Evolutionary conservation across 2,329 filamentous ascomycete genomes (phyloP).

Genomic region (Ophiostoma piceae): DNA sequence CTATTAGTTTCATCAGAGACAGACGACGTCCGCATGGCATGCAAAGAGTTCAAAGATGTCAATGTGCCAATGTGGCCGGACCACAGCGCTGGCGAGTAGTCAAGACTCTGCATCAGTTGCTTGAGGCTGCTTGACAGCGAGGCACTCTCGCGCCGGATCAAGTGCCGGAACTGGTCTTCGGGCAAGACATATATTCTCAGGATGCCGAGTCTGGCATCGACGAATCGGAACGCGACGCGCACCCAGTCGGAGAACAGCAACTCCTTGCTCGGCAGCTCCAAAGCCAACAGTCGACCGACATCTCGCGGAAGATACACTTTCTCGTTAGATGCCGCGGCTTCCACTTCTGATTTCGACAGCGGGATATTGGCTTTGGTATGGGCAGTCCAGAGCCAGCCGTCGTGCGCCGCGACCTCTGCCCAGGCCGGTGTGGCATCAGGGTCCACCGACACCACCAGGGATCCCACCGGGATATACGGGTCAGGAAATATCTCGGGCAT

Average conservation of each 20-base stretch:
- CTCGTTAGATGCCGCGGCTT: background rate
- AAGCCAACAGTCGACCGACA: background rate
- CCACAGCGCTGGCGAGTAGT: conserved; percentile 55
- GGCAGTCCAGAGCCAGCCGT: conserved; percentile 10
- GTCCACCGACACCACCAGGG: conserved; percentile 18
- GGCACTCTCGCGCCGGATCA: conserved; percentile 46
- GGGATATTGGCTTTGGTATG: background rate
- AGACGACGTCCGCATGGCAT: background rate
- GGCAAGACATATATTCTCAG: conserved; percentile 54
- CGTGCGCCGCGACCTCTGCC: background rate
- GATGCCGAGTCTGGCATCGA: conserved; percentile 9
- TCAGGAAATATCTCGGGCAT: background rate
- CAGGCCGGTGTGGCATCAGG: background rate
- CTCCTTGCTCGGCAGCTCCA: background rate
- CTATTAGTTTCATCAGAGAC: background rate
- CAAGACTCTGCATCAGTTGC: conserved; percentile 47
- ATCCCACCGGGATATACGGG: conserved; percentile 22
- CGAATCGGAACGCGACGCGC: background rate
- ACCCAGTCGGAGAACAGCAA: conserved; percentile 9
- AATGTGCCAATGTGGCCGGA: conserved; percentile 36
- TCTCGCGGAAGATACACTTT: background rate
- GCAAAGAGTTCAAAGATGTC: background rate
- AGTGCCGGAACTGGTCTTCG: conserved; percentile 55
- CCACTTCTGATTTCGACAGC: background rate
- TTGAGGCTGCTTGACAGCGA: conserved; percentile 44